phyloP scores from a whole-genome alignment of 768 basidiomycete species.

The Daedaleopsis sinensis region DNA sequence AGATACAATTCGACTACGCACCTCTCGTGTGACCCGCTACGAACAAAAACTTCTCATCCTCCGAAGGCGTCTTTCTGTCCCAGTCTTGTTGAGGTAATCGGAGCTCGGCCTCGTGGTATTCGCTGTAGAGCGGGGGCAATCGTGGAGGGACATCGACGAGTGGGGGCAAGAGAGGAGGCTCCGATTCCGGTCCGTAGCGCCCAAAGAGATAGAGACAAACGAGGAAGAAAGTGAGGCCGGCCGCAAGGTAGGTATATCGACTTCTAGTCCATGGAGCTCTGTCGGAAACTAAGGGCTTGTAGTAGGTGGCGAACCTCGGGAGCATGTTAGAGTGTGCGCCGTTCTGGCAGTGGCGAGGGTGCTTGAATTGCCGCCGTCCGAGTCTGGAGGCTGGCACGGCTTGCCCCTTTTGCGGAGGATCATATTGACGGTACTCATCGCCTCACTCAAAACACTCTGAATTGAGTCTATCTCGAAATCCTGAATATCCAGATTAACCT shows the following conservation, averaged over 20 bases:
- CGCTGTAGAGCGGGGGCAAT: constrained; percentile 1
- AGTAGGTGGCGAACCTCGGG: background rate
- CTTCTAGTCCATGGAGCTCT: background rate
- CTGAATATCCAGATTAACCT: too few species aligned
- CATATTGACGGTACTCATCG: too few species aligned
- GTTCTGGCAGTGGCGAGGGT: too few species aligned
- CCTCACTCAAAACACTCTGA: too few species aligned
- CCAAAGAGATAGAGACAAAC: background rate
- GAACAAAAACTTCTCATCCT: constrained; percentile 10
- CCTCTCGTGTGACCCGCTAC: constrained; percentile 8
- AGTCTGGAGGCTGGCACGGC: too few species aligned
- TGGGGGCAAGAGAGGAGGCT: background rate
- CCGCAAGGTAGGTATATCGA: background rate
- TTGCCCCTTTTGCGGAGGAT: too few species aligned
- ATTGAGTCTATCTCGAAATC: too few species aligned
- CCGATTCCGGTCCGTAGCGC: background rate
- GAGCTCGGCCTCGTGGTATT: constrained; percentile 7
- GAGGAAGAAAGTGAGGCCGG: background rate
- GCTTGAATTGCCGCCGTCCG: too few species aligned
- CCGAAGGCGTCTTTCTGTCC: background rate
- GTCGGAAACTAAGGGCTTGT: background rate
- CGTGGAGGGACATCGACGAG: background rate
- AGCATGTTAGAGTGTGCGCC: background rate
- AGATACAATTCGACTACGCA: background rate
- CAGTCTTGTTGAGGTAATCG: constrained; percentile 12